Base-by-base conservation (phyloP, 192 early-diverging fungal species). In the Phlyctochytrium arcticum region DNA sequence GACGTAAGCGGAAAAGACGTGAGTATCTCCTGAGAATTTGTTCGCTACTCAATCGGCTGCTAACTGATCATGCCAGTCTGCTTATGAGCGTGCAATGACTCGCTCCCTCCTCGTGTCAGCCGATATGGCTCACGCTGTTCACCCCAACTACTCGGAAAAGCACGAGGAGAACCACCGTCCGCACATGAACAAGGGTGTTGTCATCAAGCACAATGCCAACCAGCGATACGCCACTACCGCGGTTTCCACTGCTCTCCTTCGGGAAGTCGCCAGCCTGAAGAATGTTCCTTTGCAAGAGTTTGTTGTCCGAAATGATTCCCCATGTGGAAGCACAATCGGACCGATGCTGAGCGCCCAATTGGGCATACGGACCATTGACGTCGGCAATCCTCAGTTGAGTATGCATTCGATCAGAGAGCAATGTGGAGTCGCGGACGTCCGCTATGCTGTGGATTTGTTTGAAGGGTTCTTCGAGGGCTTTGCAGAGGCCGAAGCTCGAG, bases 391-490 rank as follows among this genome's bases (percentile, higher is more conserved):
- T 29, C 92, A 98, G 75, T 73, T 96, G 61, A 90, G 89, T 63
- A 99, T 98, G 97, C 97, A 98, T 75, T 94, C 92, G 59, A 89
- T 94, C 75, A 92, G 95, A 49, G 95, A 99, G 75, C 83, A 81
- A 10, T 87, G 88, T 61, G 97, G 95, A 9, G 81, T 85, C 30
- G 88, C 95, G 55, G 97, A 97, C 68, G 90, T 98, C 42, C 79
- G 77, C 0, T 71, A 89, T 71, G 85, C 92, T 30, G 90, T 98
- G 68, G 72, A 84, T 62, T 75, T 99, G 64, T 95, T 99, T 70
- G 78, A 87, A 66, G 90, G n/a, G n/a, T n/a, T n/a, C n/a, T n/a
- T n/a, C n/a, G 80, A 89, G 36, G 78, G 86, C 66, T 87, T 85
- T 71, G 74, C 76, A 33, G 60, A 48, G 5, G 59, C 85, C 26